phyloP scores from a whole-genome alignment of 129 eudicot genomes.

The Artemisia tridentata region DNA sequence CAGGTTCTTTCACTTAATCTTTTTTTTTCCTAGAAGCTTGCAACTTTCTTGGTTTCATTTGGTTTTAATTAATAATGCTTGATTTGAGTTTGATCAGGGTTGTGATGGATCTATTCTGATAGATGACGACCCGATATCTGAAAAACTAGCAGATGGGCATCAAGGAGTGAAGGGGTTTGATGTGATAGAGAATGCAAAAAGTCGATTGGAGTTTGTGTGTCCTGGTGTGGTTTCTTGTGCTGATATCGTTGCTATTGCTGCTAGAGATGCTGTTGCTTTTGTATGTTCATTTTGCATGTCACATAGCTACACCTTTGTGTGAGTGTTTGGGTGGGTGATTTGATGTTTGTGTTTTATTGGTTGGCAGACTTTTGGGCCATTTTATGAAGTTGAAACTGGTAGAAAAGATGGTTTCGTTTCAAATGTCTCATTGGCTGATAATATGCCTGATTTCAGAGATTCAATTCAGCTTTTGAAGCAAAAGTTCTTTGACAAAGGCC shows the following conservation, averaged over 20 bases:
- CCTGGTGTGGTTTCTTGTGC: conserved; percentile 87
- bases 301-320: neutral
- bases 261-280: conserved; percentile 68
- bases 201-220: conserved; percentile 49
- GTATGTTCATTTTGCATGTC: conserved; percentile 30
- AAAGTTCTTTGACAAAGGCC: conserved; percentile 59
- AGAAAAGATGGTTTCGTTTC: conserved; percentile 77
- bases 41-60: neutral
- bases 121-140: conserved; percentile 48
- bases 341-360: conserved; percentile 12
- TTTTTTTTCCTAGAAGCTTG: neutral
- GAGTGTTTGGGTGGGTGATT: conserved; percentile 1
- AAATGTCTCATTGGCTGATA: conserved; percentile 36
- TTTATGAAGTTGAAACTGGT: conserved; percentile 70
- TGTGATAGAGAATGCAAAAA: conserved; percentile 56
- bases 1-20: conserved; percentile 32
- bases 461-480: conserved; percentile 48
- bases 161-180: conserved; percentile 72
- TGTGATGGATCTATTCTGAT: conserved; percentile 88
- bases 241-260: conserved; percentile 72
- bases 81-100: conserved; percentile 45
- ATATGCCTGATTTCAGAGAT: conserved; percentile 68
- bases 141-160: conserved; percentile 59
- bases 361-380: conserved; percentile 54
- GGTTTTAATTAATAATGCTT: neutral